phyloP scores from a whole-genome alignment of 257 asterid species.

The Capsicum pubescens region DNA sequence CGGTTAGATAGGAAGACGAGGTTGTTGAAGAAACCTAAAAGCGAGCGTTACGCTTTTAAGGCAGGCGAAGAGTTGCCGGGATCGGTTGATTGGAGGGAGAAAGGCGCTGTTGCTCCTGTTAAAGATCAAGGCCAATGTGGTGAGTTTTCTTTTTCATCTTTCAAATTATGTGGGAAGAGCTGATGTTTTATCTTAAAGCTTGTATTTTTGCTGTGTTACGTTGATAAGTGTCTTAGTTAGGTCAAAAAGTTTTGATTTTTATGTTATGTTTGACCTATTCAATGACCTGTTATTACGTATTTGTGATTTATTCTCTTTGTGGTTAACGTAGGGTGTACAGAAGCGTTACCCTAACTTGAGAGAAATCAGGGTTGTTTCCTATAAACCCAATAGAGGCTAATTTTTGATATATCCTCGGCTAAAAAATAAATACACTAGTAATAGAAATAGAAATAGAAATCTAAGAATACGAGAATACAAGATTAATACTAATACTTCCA shows the following conservation, averaged over 20 bases:
- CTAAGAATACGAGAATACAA: too few species aligned
- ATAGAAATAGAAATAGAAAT: too few species aligned
- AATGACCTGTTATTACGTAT: neutral
- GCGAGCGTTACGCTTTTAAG: constrained; percentile 59
- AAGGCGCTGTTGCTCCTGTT: constrained; percentile 83
- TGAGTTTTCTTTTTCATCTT: constrained; percentile 30
- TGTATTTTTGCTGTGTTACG: neutral
- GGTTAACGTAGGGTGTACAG: neutral
- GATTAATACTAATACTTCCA: too few species aligned
- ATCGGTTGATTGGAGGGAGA: constrained; percentile 81
- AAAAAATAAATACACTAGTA: too few species aligned
- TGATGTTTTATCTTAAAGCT: neutral
- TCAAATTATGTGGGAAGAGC: neutral
- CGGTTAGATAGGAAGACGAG: constrained; percentile 47
- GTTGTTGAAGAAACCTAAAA: constrained; percentile 35
- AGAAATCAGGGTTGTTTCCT: too few species aligned
- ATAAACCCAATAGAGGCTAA: too few species aligned
- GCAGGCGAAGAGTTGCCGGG: constrained; percentile 69
- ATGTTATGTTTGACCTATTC: neutral
- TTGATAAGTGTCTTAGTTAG: neutral
- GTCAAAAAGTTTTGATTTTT: constrained; percentile 18
- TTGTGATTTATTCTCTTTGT: neutral
- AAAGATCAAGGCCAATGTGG: constrained; percentile 97
- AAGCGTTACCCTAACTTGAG: too few species aligned
- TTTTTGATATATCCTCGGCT: too few species aligned